Base-by-base conservation (phyloP, 202 grass and related monocot species). In the Zizania palustris region DNA sequence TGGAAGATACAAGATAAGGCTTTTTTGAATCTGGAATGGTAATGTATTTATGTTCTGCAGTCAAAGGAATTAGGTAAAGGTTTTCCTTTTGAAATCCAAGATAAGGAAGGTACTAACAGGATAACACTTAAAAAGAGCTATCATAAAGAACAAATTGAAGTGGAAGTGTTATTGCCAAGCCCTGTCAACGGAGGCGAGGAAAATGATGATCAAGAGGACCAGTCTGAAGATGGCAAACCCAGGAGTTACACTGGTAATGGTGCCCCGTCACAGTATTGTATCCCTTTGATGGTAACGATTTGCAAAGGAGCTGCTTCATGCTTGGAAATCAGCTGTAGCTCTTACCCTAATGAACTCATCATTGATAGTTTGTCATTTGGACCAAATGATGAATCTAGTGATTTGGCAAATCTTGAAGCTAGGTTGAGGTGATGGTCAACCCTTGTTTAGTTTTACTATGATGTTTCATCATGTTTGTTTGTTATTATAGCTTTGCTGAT, bases 81-180 rank as follows among this genome's bases (percentile, higher is more conserved):
- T 39, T 87, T 83, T 48, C 80, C 85, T 15, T 83, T 88, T 46
- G 56, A 88, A 63, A 88, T 88, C 80, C 64, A 69, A 33, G 85
- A 88, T 18, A 83, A 57, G 46, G 75, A 83, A 57, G 85, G 85
- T 9, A 64, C 85, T 40, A 16, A 11, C 65, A 74, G 46, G 63
- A 79, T 88, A 42, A 83, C 40, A n/a, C 75, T 83, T 20, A 75
- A 69, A 0, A 74, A 48, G 64, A 83, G 39, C 37, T 15, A 56
- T 22, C 56, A 69, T 14, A 40, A 35, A 11, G 80, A 79, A 63
- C 63, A 2, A 54, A 69, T 83, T 28, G 85, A 88, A 22, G 55
- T 83, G 39, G 85, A 88, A 16, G 85, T 42, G 80, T 67, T 49
- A 45, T 69, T 79, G 63, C 85, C 85, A 0, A 83, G 55, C 33